Evolutionary conservation across 495 filamentous ascomycete species (phyloP).

Genomic region (Aspergillus wentii): DNA sequence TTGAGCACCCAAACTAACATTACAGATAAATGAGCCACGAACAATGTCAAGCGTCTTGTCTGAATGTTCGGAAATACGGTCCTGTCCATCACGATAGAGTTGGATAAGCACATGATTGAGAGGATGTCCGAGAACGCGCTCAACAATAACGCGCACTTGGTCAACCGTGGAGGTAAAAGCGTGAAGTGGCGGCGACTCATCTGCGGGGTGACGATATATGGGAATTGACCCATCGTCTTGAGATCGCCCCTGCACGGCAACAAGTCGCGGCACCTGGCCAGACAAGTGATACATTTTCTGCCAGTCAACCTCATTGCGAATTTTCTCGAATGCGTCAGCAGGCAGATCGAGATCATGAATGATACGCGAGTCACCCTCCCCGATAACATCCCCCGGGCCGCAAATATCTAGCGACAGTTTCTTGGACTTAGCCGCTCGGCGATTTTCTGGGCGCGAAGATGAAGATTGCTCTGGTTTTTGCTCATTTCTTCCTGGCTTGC

Average conservation of each 20-base stretch:
- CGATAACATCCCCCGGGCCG: constrained; percentile 39
- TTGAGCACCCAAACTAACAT: constrained; percentile 88
- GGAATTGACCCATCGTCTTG: constrained; percentile 72
- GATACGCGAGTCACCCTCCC: constrained; percentile 78
- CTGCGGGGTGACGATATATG: constrained; percentile 89
- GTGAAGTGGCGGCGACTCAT: constrained; percentile 76
- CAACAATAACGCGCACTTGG: constrained; percentile 59
- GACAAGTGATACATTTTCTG: constrained; percentile 89
- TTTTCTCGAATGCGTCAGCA: constrained; percentile 60
- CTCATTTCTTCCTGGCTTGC: constrained; percentile 27
- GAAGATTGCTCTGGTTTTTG: constrained; percentile 20
- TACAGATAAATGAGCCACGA: constrained; percentile 75
- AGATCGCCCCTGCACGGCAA: constrained; percentile 79
- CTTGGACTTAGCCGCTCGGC: constrained; percentile 10
- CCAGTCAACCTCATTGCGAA: constrained; percentile 78
- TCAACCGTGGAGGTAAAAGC: constrained; percentile 70
- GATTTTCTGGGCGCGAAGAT: constrained; percentile 4
- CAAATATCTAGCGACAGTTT: constrained; percentile 10
- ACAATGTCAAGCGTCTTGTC: constrained; percentile 96
- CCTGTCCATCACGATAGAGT: constrained; percentile 83
- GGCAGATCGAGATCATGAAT: constrained; percentile 59
- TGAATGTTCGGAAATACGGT: constrained; percentile 94
- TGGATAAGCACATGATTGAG: constrained; percentile 94
- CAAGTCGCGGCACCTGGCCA: constrained; percentile 89
- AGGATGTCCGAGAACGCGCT: constrained; percentile 68